Conservation (phyloP, 1,284 basidiomycete genomes). For the Farysia itapuensis region DNA sequence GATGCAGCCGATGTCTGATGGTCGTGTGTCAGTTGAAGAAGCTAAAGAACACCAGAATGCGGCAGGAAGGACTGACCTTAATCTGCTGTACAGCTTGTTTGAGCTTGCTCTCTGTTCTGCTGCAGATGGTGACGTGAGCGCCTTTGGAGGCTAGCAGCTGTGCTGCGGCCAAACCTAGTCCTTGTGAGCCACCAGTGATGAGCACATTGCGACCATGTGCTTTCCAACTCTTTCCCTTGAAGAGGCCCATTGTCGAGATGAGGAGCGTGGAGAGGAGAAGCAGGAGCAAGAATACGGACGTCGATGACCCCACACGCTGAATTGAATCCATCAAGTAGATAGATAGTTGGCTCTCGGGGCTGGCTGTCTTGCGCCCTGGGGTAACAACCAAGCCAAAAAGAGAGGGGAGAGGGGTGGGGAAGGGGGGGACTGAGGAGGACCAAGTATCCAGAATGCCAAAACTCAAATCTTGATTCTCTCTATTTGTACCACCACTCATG, state of each 20-base stretch:
- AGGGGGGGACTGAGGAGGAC: too few relatives aligned
- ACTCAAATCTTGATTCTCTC: too few relatives aligned
- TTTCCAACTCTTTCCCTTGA: constrained; percentile 19
- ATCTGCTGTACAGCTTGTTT: constrained; percentile 67
- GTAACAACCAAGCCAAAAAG: too few relatives aligned
- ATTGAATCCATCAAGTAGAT: too few relatives aligned
- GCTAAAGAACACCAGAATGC: neutral
- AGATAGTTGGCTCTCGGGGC: too few relatives aligned
- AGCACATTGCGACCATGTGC: constrained; percentile 39
- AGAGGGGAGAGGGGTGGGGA: too few relatives aligned
- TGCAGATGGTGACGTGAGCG: constrained; percentile 79
- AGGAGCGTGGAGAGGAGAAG: constrained; percentile 7
- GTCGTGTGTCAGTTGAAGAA: neutral
- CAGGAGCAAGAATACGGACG: constrained; percentile 3
- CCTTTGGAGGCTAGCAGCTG: constrained; percentile 71
- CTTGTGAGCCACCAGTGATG: constrained; percentile 79
- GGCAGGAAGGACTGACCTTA: constrained; percentile 65
- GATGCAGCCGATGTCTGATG: constrained; percentile 15
- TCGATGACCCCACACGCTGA: too few relatives aligned
- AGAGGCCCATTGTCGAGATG: constrained; percentile 18
- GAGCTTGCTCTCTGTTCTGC: constrained; percentile 70
- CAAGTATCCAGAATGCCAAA: too few relatives aligned
- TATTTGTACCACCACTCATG: too few relatives aligned
- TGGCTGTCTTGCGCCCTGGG: too few relatives aligned
- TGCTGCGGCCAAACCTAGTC: constrained; percentile 75